A percentile compares a stretch with the other conserved stretches of the same genome.
phyloP scores from a whole-genome alignment of 257 asterid genomes.

The Apocynum venetum region DNA sequence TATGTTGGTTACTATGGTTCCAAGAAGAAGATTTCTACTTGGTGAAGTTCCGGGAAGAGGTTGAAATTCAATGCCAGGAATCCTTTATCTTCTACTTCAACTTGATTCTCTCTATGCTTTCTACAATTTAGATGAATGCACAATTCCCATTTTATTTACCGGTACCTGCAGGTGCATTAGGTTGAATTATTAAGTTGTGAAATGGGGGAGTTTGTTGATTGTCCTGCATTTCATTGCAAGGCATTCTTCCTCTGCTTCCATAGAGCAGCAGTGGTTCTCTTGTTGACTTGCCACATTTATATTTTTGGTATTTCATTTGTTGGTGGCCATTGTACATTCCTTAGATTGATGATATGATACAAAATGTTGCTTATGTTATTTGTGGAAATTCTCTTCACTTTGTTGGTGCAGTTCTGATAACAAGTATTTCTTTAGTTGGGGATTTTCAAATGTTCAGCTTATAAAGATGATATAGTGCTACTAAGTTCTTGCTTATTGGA shows the following conservation, averaged over 20 bases:
- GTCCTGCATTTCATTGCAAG: conserved; percentile 14
- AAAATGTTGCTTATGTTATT: neutral
- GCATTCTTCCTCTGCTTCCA: neutral
- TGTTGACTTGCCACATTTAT: conserved; percentile 28
- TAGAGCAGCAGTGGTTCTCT: conserved; percentile 19
- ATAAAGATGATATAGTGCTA: too few relatives aligned
- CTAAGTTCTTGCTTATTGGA: too few relatives aligned
- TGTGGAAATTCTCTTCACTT: too few relatives aligned
- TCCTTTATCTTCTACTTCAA: neutral
- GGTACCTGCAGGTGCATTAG: neutral
- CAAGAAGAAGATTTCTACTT: conserved; percentile 52
- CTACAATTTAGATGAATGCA: neutral
- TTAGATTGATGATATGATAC: conserved; percentile 8
- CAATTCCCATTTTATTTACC: neutral
- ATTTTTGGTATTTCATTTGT: conserved; percentile 18
- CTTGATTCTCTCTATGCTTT: conserved; percentile 7
- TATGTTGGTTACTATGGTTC: conserved; percentile 53
- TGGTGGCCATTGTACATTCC: conserved; percentile 27
- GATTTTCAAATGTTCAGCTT: too few relatives aligned
- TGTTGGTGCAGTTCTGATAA: too few relatives aligned
- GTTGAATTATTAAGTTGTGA: neutral
- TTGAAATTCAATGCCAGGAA: neutral
- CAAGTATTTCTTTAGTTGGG: too few relatives aligned
- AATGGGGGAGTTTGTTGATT: neutral
- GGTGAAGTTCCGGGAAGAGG: conserved; percentile 28